Conservation (phyloP, 306 rosid genomes). For the Quercus berberidifolia region DNA sequence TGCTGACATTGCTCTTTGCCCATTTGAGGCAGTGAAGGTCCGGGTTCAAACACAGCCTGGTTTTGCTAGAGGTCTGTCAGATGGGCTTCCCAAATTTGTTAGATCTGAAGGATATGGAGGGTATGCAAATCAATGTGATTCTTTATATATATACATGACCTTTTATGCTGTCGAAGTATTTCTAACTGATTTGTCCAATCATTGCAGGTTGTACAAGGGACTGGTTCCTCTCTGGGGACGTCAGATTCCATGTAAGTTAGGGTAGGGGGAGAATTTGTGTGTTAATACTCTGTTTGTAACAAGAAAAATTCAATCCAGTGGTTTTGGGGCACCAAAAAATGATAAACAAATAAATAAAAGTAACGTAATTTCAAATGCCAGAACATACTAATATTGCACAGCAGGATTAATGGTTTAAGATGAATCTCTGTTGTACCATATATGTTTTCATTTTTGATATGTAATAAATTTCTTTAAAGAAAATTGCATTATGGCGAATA, state of each 20-base stretch:
- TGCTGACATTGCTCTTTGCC: constrained; percentile 94
- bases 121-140: constrained; percentile 37
- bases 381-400: neutral
- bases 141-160: neutral
- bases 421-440: neutral
- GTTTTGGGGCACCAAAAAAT: neutral
- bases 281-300: neutral
- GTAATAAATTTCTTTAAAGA: no score
- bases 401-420: neutral
- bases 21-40: constrained; percentile 95
- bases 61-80: constrained; percentile 85
- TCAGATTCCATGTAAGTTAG: constrained; percentile 92
- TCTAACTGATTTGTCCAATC: constrained; percentile 15
- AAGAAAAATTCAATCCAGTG: neutral
- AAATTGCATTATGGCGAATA: no score
- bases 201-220: constrained; percentile 93
- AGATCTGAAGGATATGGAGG: constrained; percentile 85
- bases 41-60: constrained; percentile 99
- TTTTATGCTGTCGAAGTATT: neutral
- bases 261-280: neutral
- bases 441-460: no score
- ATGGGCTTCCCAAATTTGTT: constrained; percentile 87
- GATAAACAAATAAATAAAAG: neutral
- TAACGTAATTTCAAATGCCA: neutral
- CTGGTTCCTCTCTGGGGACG: constrained; percentile 99